Percentiles rank a stretch among this genome's conserved stretches.
phyloP scores from a whole-genome alignment of 306 rosid species.

The Medicago arabica region DNA sequence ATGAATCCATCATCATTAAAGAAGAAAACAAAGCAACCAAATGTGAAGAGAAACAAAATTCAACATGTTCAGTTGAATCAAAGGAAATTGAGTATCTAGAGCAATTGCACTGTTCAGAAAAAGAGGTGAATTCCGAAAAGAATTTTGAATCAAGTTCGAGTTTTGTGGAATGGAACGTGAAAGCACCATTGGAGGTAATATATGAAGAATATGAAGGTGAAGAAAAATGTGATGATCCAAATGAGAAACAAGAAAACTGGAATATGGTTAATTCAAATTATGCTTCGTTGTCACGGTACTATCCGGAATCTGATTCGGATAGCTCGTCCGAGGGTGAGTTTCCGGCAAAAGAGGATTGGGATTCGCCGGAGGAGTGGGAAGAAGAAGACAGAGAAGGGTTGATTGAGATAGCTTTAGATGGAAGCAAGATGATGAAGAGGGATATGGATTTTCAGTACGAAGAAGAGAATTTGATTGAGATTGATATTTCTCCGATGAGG shows the following conservation, averaged over 20 bases:
- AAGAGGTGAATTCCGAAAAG: constrained; percentile 32
- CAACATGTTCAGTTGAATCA: neutral
- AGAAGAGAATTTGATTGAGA: constrained; percentile 62
- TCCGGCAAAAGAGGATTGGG: constrained; percentile 49
- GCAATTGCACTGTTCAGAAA: constrained; percentile 38
- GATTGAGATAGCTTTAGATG: constrained; percentile 79
- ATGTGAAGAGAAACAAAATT: constrained; percentile 36
- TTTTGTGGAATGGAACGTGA: constrained; percentile 75
- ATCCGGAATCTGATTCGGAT: constrained; percentile 86
- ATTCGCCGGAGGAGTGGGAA: constrained; percentile 61
- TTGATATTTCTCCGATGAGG: constrained; percentile 58
- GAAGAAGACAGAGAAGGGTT: constrained; percentile 76
- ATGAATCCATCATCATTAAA: neutral
- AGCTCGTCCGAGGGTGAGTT: constrained; percentile 58
- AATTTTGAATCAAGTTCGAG: constrained; percentile 41
- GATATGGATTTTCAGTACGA: constrained; percentile 44
- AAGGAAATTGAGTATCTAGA: constrained; percentile 23
- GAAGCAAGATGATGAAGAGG: constrained; percentile 38
- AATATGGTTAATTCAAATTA: constrained; percentile 40
- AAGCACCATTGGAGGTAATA: constrained; percentile 81
- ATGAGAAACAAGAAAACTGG: constrained; percentile 29
- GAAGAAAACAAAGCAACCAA: constrained; percentile 44
- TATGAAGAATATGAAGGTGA: constrained; percentile 72
- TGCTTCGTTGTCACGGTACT: constrained; percentile 59
- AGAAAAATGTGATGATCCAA: constrained; percentile 46